Conservation (phyloP, 176 grass and related monocot genomes). For the Oryza glumipatula region DNA sequence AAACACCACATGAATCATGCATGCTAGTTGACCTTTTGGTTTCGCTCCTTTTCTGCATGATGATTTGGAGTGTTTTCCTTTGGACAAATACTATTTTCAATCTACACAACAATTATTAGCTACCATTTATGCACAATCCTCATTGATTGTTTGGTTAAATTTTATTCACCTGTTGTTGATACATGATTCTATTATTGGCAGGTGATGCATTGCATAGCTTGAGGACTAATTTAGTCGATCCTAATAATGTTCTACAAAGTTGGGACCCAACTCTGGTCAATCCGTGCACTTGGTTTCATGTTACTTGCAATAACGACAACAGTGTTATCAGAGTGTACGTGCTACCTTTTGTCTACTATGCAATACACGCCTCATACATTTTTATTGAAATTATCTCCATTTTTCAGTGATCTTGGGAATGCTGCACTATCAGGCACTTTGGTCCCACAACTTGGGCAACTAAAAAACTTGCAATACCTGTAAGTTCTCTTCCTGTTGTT, state of each 20-base stretch:
- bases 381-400: conserved; percentile 13
- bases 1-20: neutral
- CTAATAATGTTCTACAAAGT: conserved; percentile 97
- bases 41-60: neutral
- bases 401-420: conserved; percentile 95
- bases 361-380: neutral
- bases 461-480: conserved; percentile 96
- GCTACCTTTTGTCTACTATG: conserved; percentile 35
- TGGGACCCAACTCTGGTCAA: conserved; percentile 97
- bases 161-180: conserved; percentile 27
- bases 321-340: conserved; percentile 99
- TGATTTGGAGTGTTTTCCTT: conserved; percentile 1
- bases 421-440: conserved; percentile 86
- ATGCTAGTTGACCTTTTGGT: neutral
- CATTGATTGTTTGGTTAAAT: neutral
- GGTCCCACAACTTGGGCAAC: conserved; percentile 87
- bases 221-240: conserved; percentile 80
- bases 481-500: conserved; percentile 54
- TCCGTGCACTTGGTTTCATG: conserved; percentile 98
- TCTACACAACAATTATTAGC: conserved; percentile 12
- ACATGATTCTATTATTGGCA: conserved; percentile 47
- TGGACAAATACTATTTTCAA: neutral
- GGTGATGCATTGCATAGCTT: conserved; percentile 95
- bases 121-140: neutral
- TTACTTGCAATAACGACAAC: conserved; percentile 98